Conservation (phyloP, 2,329 filamentous ascomycete genomes). For the Plenodomus biglobosus region DNA sequence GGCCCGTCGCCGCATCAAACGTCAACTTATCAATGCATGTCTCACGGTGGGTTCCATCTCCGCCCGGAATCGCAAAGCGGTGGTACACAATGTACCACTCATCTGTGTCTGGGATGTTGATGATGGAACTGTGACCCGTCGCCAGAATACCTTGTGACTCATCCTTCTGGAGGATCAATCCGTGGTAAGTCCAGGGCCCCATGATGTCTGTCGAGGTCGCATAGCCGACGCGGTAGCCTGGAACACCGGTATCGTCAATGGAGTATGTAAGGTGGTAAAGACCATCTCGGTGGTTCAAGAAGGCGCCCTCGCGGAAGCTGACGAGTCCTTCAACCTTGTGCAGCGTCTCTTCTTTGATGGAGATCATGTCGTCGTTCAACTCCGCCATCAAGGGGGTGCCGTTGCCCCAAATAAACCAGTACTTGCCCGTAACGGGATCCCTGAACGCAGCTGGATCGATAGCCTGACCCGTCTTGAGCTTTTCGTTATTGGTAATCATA, state of each 20-base stretch:
- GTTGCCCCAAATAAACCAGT: slow-evolving; percentile 36
- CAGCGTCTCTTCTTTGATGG: slow-evolving; percentile 18
- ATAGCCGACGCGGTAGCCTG: slow-evolving; percentile 33
- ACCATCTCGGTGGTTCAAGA: slow-evolving; percentile 28
- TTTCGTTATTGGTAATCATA: slow-evolving; percentile 34
- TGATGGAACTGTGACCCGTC: slow-evolving; percentile 28
- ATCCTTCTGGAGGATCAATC: slow-evolving; percentile 30
- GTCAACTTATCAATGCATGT: slow-evolving; percentile 28
- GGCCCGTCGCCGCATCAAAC: slow-evolving; percentile 24
- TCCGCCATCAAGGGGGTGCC: slow-evolving; percentile 23
- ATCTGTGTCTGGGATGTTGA: slow-evolving; percentile 32
- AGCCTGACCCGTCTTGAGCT: slow-evolving; percentile 24
- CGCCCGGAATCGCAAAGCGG: slow-evolving; percentile 28
- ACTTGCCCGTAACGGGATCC: slow-evolving; percentile 27
- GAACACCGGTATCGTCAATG: slow-evolving; percentile 32
- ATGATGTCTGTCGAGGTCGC: slow-evolving; percentile 21
- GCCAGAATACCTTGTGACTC: slow-evolving; percentile 23
- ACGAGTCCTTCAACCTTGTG: slow-evolving; percentile 17
- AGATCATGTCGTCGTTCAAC: slow-evolving; percentile 26
- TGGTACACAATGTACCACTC: slow-evolving; percentile 38
- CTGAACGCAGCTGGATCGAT: slow-evolving; percentile 30
- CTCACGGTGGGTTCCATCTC: slow-evolving; percentile 27
- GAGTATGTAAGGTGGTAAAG: slow-evolving; percentile 33
- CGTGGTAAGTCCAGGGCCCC: slow-evolving; percentile 32
- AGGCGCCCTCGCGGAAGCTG: slow-evolving; percentile 30